Evolutionary conservation across 768 basidiomycete species (phyloP).

Genomic region (Russula olivacea): DNA sequence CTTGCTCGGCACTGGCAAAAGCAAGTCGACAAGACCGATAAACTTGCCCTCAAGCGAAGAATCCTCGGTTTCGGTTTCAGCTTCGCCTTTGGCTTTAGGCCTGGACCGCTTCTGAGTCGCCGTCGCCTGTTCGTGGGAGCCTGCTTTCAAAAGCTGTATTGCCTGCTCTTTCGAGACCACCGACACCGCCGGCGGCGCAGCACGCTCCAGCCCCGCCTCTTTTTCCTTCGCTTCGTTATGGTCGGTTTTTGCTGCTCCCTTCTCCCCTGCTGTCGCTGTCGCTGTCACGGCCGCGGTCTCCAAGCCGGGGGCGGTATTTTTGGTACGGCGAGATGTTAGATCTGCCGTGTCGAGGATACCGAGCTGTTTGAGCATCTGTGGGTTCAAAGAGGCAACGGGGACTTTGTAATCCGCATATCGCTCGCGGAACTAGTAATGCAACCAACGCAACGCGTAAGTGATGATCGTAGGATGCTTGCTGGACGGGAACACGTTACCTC

Average conservation of each 20-base stretch:
- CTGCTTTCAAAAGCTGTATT: constrained; percentile 19
- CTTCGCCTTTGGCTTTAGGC: too few species aligned
- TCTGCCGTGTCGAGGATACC: constrained; percentile 37
- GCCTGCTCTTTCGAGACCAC: constrained; percentile 27
- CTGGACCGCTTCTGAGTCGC: neutral
- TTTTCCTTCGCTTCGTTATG: constrained; percentile 22
- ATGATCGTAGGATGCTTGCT: neutral
- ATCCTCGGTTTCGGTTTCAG: too few species aligned
- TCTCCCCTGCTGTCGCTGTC: too few species aligned
- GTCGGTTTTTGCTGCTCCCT: constrained; percentile 20
- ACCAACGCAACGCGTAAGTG: neutral
- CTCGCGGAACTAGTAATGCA: constrained; percentile 22
- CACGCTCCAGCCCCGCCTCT: constrained; percentile 27
- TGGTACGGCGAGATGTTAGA: constrained; percentile 33
- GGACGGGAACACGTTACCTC: constrained; percentile 54
- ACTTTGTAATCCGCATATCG: constrained; percentile 52
- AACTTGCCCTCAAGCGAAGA: constrained; percentile 46
- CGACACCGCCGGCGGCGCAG: constrained; percentile 27
- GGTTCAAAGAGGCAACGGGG: constrained; percentile 47
- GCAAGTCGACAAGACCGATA: constrained; percentile 62
- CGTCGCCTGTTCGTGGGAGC: neutral
- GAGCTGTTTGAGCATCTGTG: constrained; percentile 25
- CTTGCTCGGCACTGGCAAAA: constrained; percentile 79
- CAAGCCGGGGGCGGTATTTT: neutral
- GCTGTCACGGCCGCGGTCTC: constrained; percentile 13